Conservation (phyloP, 225 moss, liverwort and hornwort genomes). For the Polytrichum formosum region DNA sequence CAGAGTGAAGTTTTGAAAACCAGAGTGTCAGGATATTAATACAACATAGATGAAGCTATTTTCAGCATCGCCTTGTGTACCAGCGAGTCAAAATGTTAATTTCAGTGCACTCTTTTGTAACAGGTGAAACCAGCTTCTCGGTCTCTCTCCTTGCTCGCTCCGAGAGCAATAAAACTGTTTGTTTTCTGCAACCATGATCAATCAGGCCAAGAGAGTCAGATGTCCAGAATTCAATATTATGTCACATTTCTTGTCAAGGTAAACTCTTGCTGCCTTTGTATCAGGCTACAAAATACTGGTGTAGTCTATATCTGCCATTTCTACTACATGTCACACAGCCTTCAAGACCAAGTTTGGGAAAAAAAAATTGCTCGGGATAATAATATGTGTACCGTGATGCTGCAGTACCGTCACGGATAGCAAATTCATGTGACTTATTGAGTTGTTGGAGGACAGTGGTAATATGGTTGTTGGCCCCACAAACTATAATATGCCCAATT, state of each 20-base stretch:
- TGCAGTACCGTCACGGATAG: slow-evolving; percentile 72
- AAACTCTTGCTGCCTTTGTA: neutral
- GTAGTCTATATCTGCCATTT: neutral
- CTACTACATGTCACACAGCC: neutral
- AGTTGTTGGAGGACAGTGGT: slow-evolving; percentile 67
- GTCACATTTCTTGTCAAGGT: too few relatives aligned
- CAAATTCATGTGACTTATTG: slow-evolving; percentile 61
- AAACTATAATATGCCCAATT: slow-evolving; percentile 67
- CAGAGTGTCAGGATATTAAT: too few relatives aligned
- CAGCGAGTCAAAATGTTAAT: slow-evolving; percentile 61
- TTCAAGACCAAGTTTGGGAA: neutral
- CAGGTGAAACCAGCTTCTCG: slow-evolving; percentile 54
- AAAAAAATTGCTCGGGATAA: neutral
- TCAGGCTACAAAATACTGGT: neutral
- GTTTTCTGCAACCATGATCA: slow-evolving; percentile 43
- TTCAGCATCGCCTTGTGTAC: slow-evolving; percentile 24
- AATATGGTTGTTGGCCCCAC: slow-evolving; percentile 67
- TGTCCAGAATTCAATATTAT: too few relatives aligned
- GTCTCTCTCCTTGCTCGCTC: slow-evolving; percentile 67
- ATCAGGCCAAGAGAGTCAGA: slow-evolving; percentile 11
- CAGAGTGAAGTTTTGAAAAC: too few relatives aligned
- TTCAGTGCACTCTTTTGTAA: slow-evolving; percentile 58
- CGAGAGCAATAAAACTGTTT: slow-evolving; percentile 62
- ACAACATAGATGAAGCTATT: too few relatives aligned
- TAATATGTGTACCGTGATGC: slow-evolving; percentile 39